A percentile compares a stretch with the other conserved stretches of the same genome.
These are phyloP conservation scores for Combretum micranthum DNA, from an alignment of 345 rosid genomes.

Conservation along the genomic window DNA sequence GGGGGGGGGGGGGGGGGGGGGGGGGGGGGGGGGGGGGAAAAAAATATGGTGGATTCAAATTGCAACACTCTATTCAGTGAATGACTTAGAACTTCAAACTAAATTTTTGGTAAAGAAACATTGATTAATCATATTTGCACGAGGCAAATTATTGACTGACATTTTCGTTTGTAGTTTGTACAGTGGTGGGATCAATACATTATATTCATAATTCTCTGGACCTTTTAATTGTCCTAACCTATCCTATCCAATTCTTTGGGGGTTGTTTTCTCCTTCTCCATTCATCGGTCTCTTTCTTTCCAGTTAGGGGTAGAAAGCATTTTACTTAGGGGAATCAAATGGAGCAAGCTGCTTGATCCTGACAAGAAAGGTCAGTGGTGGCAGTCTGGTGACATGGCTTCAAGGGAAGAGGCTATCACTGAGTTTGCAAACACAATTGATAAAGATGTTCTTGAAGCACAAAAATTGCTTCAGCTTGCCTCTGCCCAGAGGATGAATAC, in stretches of 20 bases:
- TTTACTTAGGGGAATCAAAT: slow-evolving; percentile 64
- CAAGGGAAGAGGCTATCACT: slow-evolving; percentile 32
- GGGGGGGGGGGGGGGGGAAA: too few species aligned
- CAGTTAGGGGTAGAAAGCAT: slow-evolving; percentile 72
- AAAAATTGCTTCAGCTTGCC: slow-evolving; percentile 90
- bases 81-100: too few species aligned
- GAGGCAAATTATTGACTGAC: too few species aligned
- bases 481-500: slow-evolving; percentile 90
- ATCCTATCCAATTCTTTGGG: background rate
- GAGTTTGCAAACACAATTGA: slow-evolving; percentile 82
- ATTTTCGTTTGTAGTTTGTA: too few species aligned
- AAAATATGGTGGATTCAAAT: too few species aligned
- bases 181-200: too few species aligned
- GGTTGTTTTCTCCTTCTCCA: background rate
- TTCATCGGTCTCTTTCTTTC: slow-evolving; percentile 5
- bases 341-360: slow-evolving; percentile 87
- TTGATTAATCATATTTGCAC: too few species aligned
- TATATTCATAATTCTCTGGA: too few species aligned
- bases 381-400: slow-evolving; percentile 52
- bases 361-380: slow-evolving; percentile 97
- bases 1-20: too few species aligned
- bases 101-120: too few species aligned
- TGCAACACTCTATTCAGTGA: too few species aligned
- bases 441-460: slow-evolving; percentile 73
- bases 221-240: too few species aligned